phyloP scores from a whole-genome alignment of 1,284 basidiomycete species.

The Taiwanofungus camphoratus region DNA sequence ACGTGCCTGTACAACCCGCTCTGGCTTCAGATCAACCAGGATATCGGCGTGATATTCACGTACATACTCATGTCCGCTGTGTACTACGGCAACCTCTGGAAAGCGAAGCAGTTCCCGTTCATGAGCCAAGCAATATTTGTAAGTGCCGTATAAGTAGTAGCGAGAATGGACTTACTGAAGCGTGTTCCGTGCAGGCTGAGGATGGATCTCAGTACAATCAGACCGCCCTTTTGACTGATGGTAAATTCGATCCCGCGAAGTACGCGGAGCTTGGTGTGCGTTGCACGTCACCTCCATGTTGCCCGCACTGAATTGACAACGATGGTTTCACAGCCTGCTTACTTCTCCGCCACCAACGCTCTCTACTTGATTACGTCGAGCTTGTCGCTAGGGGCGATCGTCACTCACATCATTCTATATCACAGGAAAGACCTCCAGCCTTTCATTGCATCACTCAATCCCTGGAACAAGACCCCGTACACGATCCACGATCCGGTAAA shows the following conservation, averaged over 20 bases:
- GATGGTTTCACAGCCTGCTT: constrained; percentile 20
- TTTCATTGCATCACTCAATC: constrained; percentile 26
- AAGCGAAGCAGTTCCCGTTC: constrained; percentile 29
- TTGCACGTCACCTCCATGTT: neutral
- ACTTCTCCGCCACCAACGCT: constrained; percentile 28
- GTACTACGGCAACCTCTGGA: constrained; percentile 30
- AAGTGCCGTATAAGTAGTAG: constrained; percentile 2
- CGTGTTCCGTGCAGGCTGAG: constrained; percentile 13
- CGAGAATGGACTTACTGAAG: neutral
- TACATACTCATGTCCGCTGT: constrained; percentile 29
- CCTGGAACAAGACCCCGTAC: constrained; percentile 23
- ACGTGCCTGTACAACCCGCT: constrained; percentile 25
- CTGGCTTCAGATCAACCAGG: constrained; percentile 30
- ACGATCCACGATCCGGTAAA: constrained; percentile 21
- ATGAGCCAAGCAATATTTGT: constrained; percentile 30
- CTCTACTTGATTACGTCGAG: constrained; percentile 28
- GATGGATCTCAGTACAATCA: constrained; percentile 28
- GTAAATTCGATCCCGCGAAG: constrained; percentile 26
- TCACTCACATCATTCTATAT: constrained; percentile 26
- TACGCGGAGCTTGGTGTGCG: constrained; percentile 24
- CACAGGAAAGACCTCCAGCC: constrained; percentile 36
- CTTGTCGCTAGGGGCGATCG: constrained; percentile 26
- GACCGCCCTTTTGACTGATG: constrained; percentile 26
- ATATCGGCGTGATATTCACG: constrained; percentile 28
- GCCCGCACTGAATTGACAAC: neutral